These are phyloP conservation scores for Trametes gibbosa DNA, from an alignment of 768 basidiomycete genomes.

Conservation along the genomic window DNA sequence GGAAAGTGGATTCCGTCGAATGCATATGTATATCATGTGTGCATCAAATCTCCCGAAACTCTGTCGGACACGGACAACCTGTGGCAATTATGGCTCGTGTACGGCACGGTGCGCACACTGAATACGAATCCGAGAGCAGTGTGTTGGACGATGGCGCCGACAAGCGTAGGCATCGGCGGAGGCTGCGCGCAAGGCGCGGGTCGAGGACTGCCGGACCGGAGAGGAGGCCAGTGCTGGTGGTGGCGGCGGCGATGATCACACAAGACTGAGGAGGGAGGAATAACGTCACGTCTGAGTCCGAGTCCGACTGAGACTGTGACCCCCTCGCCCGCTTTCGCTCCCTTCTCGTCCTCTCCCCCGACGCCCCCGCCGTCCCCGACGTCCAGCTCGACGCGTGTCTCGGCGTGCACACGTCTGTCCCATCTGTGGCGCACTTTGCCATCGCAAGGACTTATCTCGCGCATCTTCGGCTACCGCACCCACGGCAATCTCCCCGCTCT, in stretches of 20 bases:
- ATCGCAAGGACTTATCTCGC: constrained; percentile 7
- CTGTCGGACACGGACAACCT: neutral
- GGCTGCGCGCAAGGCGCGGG: neutral
- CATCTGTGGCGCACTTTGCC: neutral
- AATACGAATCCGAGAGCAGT: neutral
- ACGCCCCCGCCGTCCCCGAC: neutral
- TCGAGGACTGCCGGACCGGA: constrained; percentile 14
- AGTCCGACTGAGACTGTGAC: too few relatives aligned
- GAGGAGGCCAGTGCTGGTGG: neutral
- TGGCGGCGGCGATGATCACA: neutral
- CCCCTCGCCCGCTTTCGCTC: constrained; percentile 8
- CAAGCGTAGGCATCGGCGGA: too few relatives aligned
- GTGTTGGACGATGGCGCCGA: neutral
- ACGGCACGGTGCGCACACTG: neutral
- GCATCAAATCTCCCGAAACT: neutral
- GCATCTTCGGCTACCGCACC: constrained; percentile 1
- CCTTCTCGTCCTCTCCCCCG: neutral
- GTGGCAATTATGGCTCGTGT: neutral
- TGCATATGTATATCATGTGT: too few relatives aligned
- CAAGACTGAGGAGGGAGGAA: neutral
- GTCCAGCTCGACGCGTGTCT: constrained; percentile 1
- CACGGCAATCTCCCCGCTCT: constrained; percentile 12
- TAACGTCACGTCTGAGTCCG: too few relatives aligned
- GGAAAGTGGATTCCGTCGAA: neutral
- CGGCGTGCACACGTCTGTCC: constrained; percentile 2